Evolutionary conservation across 257 asterid genomes (phyloP).

Genomic region (Leptodermis oblonga): DNA sequence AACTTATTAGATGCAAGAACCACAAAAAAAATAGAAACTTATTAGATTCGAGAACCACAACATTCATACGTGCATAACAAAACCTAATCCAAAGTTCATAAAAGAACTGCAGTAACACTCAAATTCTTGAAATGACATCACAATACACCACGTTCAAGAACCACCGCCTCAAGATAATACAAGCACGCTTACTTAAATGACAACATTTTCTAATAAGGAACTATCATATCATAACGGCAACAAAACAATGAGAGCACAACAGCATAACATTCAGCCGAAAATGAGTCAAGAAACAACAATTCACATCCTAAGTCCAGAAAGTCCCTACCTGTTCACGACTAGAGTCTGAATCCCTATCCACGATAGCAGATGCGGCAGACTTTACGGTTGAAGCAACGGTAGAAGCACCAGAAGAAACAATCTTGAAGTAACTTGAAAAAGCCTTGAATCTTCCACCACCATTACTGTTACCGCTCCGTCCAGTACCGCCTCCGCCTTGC

Average conservation of each 20-base stretch:
- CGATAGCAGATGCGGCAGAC: conserved; percentile 84
- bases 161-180: too few relatives aligned
- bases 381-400: conserved; percentile 73
- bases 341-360: conserved; percentile 74
- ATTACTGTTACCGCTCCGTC: conserved; percentile 30
- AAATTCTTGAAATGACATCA: not conserved
- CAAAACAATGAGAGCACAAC: not conserved
- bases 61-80: not conserved
- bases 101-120: not conserved
- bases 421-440: conserved; percentile 61
- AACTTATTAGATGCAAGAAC: not conserved
- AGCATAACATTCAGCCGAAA: not conserved
- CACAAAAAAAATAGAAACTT: not conserved
- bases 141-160: not conserved
- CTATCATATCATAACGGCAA: not conserved
- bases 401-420: conserved; percentile 81
- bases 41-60: not conserved
- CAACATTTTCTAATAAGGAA: too few relatives aligned
- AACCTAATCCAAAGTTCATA: not conserved
- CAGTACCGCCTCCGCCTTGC: conserved; percentile 42
- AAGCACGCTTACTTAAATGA: conserved; percentile 3
- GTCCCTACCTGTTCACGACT: conserved; percentile 59
- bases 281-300: not conserved
- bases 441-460: conserved; percentile 52
- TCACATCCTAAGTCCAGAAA: not conserved